These are phyloP conservation scores for Solanum megistacrolobum DNA, from an alignment of 257 asterid species.

Conservation along the genomic window DNA sequence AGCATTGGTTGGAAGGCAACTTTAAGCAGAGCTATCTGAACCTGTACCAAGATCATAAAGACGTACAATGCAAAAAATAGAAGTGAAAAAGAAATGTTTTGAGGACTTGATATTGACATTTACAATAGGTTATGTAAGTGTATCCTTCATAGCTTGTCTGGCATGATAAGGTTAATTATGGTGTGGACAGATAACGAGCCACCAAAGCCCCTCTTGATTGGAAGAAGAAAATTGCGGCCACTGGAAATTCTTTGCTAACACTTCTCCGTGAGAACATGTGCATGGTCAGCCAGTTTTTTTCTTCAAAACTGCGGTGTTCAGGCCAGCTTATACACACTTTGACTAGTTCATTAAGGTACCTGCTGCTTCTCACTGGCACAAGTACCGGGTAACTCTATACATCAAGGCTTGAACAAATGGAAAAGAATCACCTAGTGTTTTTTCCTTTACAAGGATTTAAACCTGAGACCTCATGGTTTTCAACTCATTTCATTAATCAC, in stretches of 20 bases:
- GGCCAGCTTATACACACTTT: not conserved
- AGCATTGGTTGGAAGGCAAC: not conserved
- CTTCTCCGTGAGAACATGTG: not conserved
- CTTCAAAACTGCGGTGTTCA: not conserved
- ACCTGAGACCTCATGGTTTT: not conserved
- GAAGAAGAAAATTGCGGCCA: not conserved
- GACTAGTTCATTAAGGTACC: not conserved
- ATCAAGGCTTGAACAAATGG: not conserved
- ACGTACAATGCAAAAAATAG: not conserved
- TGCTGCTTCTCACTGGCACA: not conserved
- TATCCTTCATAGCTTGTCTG: not conserved
- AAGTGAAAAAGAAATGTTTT: not conserved
- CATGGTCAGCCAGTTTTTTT: not conserved
- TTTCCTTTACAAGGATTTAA: not conserved
- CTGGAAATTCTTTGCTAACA: not conserved
- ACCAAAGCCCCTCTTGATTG: not conserved
- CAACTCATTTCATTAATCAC: not conserved
- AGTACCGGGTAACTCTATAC: not conserved
- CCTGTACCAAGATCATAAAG: not conserved
- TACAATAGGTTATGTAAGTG: not conserved
- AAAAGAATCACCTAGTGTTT: not conserved
- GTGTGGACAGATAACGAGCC: not conserved
- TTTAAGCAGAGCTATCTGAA: not conserved
- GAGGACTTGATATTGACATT: not conserved
- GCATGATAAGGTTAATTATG: not conserved